Percentiles rank a stretch among this genome's conserved stretches.
These are phyloP conservation scores for Pisolithus albus DNA, from an alignment of 768 basidiomycete genomes.

Conservation along the genomic window DNA sequence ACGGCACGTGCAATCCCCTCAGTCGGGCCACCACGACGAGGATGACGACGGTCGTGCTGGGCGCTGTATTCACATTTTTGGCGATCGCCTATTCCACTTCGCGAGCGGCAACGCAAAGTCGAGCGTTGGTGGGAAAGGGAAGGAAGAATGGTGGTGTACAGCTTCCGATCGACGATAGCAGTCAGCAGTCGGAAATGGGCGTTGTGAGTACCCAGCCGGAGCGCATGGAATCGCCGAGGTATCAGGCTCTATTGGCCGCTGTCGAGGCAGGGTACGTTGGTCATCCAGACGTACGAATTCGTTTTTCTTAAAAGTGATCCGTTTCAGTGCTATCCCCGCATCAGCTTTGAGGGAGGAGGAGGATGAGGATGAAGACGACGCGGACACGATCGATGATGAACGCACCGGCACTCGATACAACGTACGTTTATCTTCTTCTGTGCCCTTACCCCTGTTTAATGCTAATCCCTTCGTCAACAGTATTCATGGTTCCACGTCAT, in stretches of 20 bases:
- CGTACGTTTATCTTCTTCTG: conserved; percentile 36
- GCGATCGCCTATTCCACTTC: conserved; percentile 98
- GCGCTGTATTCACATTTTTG: conserved; percentile 93
- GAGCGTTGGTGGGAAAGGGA: conserved; percentile 74
- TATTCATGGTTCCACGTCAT: conserved; percentile 99
- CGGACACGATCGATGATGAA: conserved; percentile 81
- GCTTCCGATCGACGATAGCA: conserved; percentile 46
- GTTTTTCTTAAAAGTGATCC: not conserved
- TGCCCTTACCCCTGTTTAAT: not conserved
- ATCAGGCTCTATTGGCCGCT: conserved; percentile 91
- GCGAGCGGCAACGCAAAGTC: conserved; percentile 91
- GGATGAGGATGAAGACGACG: conserved; percentile 71
- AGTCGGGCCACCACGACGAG: conserved; percentile 62
- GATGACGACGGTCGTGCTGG: conserved; percentile 82
- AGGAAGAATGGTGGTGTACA: conserved; percentile 60
- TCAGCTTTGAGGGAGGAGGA: conserved; percentile 81
- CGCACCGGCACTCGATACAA: conserved; percentile 92
- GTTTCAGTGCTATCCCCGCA: conserved; percentile 78
- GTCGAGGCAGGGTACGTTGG: conserved; percentile 82
- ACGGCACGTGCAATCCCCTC: conserved; percentile 85
- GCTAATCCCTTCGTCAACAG: conserved; percentile 32
- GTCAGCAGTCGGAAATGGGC: conserved; percentile 64
- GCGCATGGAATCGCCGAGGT: conserved; percentile 78
- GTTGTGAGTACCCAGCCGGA: conserved; percentile 81
- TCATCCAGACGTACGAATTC: not conserved